Evolutionary conservation across 208 protist species (phyloP), one percentile per base, ranked within the genome.

Genomic region (Crithidia expoeki): DNA sequence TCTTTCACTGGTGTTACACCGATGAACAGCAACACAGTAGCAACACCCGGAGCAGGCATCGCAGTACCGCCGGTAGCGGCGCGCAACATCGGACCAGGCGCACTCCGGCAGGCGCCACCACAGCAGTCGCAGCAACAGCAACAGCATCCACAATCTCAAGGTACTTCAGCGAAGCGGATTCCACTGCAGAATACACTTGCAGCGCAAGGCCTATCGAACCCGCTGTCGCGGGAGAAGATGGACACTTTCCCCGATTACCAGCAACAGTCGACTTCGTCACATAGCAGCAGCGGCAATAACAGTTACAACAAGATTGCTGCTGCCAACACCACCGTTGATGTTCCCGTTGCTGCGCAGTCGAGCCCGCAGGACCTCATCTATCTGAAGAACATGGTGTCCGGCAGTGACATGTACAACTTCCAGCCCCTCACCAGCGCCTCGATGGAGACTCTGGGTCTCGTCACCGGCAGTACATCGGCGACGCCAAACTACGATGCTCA

Each of bases 351-450:
- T n/a, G 47, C 61, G 16, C 61, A 32, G 34, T 17, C 61, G 23
- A 67, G 61, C 25, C 47, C 57, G 61, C 61, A 67, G 14, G 61
- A 67, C 25, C 19, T 67, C 12, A 25, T 46, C 61, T 32, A 30
- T 7, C 17, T 67, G 4, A 30, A 30, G 12, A 57, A 67, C 47
- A 55, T 57, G 49, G 47, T 38, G 14, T 67, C 61, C 19, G 23
- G 34, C 33, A 51, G 16, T 47, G 61, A 67, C 21, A 27, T 67
- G 33, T 67, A 46, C 47, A n/a, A 47, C 47, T 57, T 67, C 21
- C 61, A 23, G 33, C 9, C 49, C 1, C 4, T 27, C 16, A 34
- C 14, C 14, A 57, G 46, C 19, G 61, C 61, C 3, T 67, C 61
- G 23, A 46, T 47, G 28, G 61, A 67, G 19, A 23, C 47, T 0